A percentile compares a stretch with the other conserved stretches of the same genome.
phyloP scores from a whole-genome alignment of 345 rosid genomes.

The Salix koriyanagi region DNA sequence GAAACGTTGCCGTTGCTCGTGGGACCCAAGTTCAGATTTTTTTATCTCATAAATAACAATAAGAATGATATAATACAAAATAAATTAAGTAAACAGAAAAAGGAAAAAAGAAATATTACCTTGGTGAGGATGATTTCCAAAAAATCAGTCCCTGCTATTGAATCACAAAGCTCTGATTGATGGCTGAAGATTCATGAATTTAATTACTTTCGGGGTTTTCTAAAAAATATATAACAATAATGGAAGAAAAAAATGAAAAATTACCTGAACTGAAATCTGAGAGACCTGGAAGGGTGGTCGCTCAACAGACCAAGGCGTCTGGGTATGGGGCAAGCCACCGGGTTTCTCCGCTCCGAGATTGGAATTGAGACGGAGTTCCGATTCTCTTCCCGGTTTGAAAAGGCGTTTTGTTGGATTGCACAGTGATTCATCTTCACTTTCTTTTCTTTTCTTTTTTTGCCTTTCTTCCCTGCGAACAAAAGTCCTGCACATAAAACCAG shows the following conservation, averaged over 20 bases:
- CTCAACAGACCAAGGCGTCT: conserved; percentile 49
- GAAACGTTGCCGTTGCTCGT: neutral
- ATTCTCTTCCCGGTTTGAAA: conserved; percentile 51
- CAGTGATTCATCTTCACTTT: conserved; percentile 54
- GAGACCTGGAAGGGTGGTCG: conserved; percentile 49
- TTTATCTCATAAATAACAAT: neutral
- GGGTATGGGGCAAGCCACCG: conserved; percentile 72
- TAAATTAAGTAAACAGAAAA: neutral
- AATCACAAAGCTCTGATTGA: conserved; percentile 58
- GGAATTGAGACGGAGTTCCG: conserved; percentile 33
- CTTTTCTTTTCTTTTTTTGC: neutral
- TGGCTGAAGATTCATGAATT: conserved; percentile 43
- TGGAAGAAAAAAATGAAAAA: neutral
- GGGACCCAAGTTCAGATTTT: neutral
- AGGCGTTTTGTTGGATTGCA: conserved; percentile 47
- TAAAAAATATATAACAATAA: neutral
- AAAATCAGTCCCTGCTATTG: conserved; percentile 55
- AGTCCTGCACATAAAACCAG: neutral
- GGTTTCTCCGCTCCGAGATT: conserved; percentile 36
- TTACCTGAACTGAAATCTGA: conserved; percentile 59
- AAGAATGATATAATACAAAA: neutral
- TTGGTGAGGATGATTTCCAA: conserved; percentile 71
- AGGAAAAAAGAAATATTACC: conserved; percentile 32
- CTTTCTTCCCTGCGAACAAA: neutral
- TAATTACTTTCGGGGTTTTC: neutral